Conservation (phyloP, 2,329 filamentous ascomycete genomes). For the Fusarium humuli region DNA sequence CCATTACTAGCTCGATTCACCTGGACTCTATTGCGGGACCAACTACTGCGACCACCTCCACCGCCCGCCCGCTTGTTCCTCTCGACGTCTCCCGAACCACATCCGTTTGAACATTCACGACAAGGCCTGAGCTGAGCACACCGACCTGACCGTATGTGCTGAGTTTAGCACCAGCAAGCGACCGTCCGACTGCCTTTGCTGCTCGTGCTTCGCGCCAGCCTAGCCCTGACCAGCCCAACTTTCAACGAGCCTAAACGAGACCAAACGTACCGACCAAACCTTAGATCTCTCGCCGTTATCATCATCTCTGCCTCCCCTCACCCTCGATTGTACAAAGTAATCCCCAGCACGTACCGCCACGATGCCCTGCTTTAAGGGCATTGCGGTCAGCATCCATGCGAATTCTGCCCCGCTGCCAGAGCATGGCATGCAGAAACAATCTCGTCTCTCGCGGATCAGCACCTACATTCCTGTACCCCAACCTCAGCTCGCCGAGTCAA, state of each 20-base stretch:
- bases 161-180: conserved; percentile 27
- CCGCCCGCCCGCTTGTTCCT: conserved; percentile 43
- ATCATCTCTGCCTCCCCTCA: conserved; percentile 35
- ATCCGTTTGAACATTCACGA: conserved; percentile 36
- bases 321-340: conserved; percentile 27
- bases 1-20: conserved; percentile 34
- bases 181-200: conserved; percentile 36
- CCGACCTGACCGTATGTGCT: conserved; percentile 35
- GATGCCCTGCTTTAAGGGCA: conserved; percentile 98
- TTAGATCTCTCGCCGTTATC: conserved; percentile 25
- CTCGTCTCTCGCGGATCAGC: conserved; percentile 90
- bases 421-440: conserved; percentile 94
- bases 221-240: conserved; percentile 20
- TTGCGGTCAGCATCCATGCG: conserved; percentile 95
- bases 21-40: conserved; percentile 32
- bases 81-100: conserved; percentile 42
- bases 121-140: conserved; percentile 32
- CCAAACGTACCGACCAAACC: conserved; percentile 24
- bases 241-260: conserved; percentile 22
- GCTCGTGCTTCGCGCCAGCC: conserved; percentile 18
- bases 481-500: conserved; percentile 75
- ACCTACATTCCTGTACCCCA: conserved; percentile 97
- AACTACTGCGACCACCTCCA: conserved; percentile 40
- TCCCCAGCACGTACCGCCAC: conserved; percentile 48
- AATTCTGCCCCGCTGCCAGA: conserved; percentile 85